Evolutionary conservation across 176 grass and related monocot genomes (phyloP), one percentile per base, ranked within the genome.

Genomic region (Aegilops umbellulata): DNA sequence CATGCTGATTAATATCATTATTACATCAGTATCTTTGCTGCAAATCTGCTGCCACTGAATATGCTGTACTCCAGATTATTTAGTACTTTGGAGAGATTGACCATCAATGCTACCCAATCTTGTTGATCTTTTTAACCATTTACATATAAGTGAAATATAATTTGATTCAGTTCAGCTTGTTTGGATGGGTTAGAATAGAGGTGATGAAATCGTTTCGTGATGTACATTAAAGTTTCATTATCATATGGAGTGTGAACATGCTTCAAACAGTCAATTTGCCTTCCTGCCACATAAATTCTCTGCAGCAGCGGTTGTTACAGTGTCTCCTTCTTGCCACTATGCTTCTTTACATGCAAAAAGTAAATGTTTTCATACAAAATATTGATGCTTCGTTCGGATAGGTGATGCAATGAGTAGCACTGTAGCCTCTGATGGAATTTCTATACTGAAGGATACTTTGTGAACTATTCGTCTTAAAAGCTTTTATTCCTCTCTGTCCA

Each of bases 401-500:
- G 60, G 26, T 31, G 47, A 64, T 72, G 23, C 75, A 41, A 41
- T 57, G 34, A 53, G 30, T 73, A 79, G 11, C 57, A 32, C 31
- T 60, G 17, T 55, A 34, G 24, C 53, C 53, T 17, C 62, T 79
- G 44, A 74, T 73, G 39, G 39, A 80, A 58, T 74, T 84, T 70
- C 23, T 12, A 7, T 79, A 41, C 13, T 51, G 8, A 80, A 47
- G 66, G 74, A 69, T 41, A 9, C 41, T 38, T 72, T 38, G 12
- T 80, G n/a, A 78, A 55, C 80, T 91, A 46, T 82, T 88, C 17
- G 64, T 88, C 51, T 51, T 22, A 25, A 77, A 68, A 65, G 26
- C 66, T 88, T 19, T 53, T 84, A 16, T 84, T 78, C 78, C 36
- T 86, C 36, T 86, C n/a, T 89, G 46, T 89, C 60, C 86, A 98